A percentile compares a stretch with the other conserved stretches of the same genome.
These are phyloP conservation scores for Coprinellus micaceus DNA, from an alignment of 768 basidiomycete genomes.

Conservation along the genomic window DNA sequence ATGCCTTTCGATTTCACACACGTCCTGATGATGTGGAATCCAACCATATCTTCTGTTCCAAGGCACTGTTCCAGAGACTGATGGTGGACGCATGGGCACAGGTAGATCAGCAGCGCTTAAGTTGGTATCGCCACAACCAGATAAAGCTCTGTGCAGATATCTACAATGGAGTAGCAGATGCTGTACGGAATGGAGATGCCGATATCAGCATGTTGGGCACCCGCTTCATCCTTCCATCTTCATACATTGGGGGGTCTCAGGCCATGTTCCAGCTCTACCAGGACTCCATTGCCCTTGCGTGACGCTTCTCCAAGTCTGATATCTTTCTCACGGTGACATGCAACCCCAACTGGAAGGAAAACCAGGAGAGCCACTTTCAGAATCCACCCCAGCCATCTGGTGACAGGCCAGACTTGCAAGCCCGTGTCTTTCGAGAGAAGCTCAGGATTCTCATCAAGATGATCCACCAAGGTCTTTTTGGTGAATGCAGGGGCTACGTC, in stretches of 20 bases:
- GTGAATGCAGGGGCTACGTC: constrained; percentile 37
- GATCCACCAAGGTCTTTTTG: constrained; percentile 39
- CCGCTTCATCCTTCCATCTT: constrained; percentile 30
- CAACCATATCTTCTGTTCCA: constrained; percentile 27
- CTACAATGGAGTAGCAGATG: constrained; percentile 16
- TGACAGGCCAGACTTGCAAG: constrained; percentile 45
- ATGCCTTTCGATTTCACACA: constrained; percentile 2
- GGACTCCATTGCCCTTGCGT: constrained; percentile 41
- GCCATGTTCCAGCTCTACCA: constrained; percentile 40
- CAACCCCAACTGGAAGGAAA: constrained; percentile 46
- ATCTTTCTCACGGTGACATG: constrained; percentile 48
- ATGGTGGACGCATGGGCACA: constrained; percentile 45
- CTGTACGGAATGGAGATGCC: constrained; percentile 16
- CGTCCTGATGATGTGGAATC: neutral
- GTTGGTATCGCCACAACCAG: constrained; percentile 34
- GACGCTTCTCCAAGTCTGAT: constrained; percentile 31
- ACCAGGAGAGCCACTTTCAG: constrained; percentile 34
- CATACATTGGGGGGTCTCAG: constrained; percentile 25
- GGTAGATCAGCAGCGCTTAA: constrained; percentile 36
- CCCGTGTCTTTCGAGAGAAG: constrained; percentile 43
- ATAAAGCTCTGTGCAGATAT: constrained; percentile 29
- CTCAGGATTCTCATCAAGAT: constrained; percentile 30
- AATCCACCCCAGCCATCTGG: constrained; percentile 32
- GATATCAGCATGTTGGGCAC: constrained; percentile 25
- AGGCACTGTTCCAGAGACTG: constrained; percentile 42